These are phyloP conservation scores for Phaeosphaeriaceae sp. DNA, from an alignment of 2,329 filamentous ascomycete genomes.

Conservation along the genomic window DNA sequence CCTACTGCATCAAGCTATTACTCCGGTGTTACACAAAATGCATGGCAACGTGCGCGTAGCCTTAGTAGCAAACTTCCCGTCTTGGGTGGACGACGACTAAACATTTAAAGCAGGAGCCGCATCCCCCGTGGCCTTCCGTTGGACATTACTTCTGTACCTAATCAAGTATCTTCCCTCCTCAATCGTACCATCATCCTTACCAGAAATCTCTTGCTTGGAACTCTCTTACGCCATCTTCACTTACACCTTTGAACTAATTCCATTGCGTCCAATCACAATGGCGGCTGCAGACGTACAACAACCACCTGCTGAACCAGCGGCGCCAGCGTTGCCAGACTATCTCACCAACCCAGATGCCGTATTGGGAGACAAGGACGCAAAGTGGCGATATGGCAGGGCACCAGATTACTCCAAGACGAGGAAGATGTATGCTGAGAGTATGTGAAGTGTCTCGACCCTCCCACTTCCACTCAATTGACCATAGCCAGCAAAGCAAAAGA, in stretches of 20 bases:
- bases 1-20: conserved; percentile 9
- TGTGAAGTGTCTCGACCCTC: conserved; percentile 26
- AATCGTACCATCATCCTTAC: background rate
- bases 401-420: conserved; percentile 72
- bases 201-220: background rate
- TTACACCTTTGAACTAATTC: background rate
- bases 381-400: conserved; percentile 66
- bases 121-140: background rate
- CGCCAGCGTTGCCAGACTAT: conserved; percentile 62
- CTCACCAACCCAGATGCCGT: conserved; percentile 66
- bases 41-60: conserved; percentile 12
- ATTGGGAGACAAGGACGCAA: conserved; percentile 59
- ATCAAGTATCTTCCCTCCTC: background rate
- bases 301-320: conserved; percentile 34
- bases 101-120: conserved; percentile 14
- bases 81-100: conserved; percentile 1
- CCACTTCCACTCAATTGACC: background rate
- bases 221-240: background rate
- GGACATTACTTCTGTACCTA: background rate
- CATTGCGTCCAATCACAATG: conserved; percentile 21
- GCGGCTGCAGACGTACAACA: conserved; percentile 37
- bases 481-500: conserved; percentile 62
- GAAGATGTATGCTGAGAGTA: conserved; percentile 65
- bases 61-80: conserved; percentile 7
- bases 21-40: conserved; percentile 8